phyloP scores from a whole-genome alignment of 2,329 filamentous ascomycete species.

The Fusarium protoensiforme region DNA sequence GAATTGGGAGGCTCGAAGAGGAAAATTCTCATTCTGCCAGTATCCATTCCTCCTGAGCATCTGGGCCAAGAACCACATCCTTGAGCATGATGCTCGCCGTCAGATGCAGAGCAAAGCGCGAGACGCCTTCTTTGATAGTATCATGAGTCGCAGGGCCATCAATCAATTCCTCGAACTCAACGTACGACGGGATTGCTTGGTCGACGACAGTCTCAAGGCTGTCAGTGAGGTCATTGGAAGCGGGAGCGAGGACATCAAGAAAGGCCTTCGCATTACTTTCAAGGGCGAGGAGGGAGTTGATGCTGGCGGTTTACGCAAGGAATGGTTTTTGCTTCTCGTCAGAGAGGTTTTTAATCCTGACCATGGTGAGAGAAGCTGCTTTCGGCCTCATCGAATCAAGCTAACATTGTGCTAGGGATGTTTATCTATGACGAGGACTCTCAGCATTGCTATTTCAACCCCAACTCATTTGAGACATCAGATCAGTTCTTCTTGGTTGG shows the following conservation, averaged over 20 bases:
- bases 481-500: slow-evolving; percentile 94
- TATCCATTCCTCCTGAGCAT: slow-evolving; percentile 94
- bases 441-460: slow-evolving; percentile 92
- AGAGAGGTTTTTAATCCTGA: slow-evolving; percentile 92
- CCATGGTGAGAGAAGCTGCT: slow-evolving; percentile 71
- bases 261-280: slow-evolving; percentile 87
- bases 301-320: slow-evolving; percentile 88
- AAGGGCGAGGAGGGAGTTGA: slow-evolving; percentile 91
- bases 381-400: slow-evolving; percentile 12
- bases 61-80: slow-evolving; percentile 89
- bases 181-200: slow-evolving; percentile 84
- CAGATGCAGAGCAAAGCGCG: slow-evolving; percentile 92
- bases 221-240: slow-evolving; percentile 88
- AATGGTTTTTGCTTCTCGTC: slow-evolving; percentile 92
- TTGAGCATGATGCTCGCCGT: slow-evolving; percentile 87
- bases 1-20: slow-evolving; percentile 80
- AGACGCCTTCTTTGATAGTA: slow-evolving; percentile 91
- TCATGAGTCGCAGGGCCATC: slow-evolving; percentile 78
- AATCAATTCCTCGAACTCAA: slow-evolving; percentile 83
- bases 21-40: slow-evolving; percentile 88
- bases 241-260: slow-evolving; percentile 88
- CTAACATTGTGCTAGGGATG: slow-evolving; percentile 68
- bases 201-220: slow-evolving; percentile 86
- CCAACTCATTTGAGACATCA: slow-evolving; percentile 87
- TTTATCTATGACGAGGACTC: slow-evolving; percentile 94